Conservation (phyloP, 306 rosid genomes). For the Boehmeria nivea region DNA sequence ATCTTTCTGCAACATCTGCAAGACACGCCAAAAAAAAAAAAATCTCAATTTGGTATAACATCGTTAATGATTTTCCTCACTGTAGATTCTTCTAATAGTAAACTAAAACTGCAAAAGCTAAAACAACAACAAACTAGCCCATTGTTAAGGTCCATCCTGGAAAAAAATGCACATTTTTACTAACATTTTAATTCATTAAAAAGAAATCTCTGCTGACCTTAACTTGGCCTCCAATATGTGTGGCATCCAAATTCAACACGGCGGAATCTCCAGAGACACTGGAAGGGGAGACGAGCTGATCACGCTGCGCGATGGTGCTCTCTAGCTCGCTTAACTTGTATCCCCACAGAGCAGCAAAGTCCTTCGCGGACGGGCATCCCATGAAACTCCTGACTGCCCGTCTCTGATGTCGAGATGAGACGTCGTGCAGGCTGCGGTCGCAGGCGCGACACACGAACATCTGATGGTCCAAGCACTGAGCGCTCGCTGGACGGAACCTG, state of each 20-base stretch:
- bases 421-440: slow-evolving; percentile 46
- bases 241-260: slow-evolving; percentile 14
- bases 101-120: too few relatives aligned
- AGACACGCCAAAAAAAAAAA: too few relatives aligned
- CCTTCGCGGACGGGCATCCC: slow-evolving; percentile 76
- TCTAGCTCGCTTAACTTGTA: slow-evolving; percentile 46
- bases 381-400: slow-evolving; percentile 52
- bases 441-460: slow-evolving; percentile 61
- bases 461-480: slow-evolving; percentile 56
- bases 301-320: slow-evolving; percentile 21
- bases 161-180: too few relatives aligned
- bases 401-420: slow-evolving; percentile 43
- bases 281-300: slow-evolving; percentile 33
- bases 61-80: too few relatives aligned
- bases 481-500: slow-evolving; percentile 40
- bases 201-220: slow-evolving; percentile 54
- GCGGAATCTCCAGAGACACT: slow-evolving; percentile 39
- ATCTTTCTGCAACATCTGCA: slow-evolving; percentile 37
- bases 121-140: too few relatives aligned
- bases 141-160: too few relatives aligned
- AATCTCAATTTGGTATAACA: too few relatives aligned
- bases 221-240: slow-evolving; percentile 33
- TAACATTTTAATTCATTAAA: too few relatives aligned
- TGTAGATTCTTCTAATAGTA: too few relatives aligned
- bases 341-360: slow-evolving; percentile 75